Evolutionary conservation across 768 basidiomycete species (phyloP).

Genomic region (Chalciporus piperatus): DNA sequence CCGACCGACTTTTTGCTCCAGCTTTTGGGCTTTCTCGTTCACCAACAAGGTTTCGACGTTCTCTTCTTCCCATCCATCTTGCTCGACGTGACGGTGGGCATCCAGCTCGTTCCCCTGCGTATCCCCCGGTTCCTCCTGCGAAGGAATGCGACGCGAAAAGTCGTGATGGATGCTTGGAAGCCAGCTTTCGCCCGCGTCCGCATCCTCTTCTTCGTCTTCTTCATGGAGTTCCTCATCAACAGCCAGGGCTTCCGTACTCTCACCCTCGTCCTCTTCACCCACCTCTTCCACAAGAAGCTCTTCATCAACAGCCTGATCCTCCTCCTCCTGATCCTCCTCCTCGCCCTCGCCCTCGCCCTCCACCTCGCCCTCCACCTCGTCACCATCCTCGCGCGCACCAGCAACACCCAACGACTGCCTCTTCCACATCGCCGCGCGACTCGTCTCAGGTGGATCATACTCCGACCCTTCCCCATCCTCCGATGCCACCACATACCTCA

Average conservation of each 20-base stretch:
- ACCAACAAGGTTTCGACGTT: not conserved
- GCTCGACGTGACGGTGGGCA: not conserved
- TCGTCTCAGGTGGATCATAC: conserved; percentile 29
- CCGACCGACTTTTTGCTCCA: conserved; percentile 19
- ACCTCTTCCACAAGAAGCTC: conserved; percentile 7
- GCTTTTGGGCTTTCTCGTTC: conserved; percentile 4
- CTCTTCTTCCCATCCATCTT: not conserved
- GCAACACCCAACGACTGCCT: conserved; percentile 5
- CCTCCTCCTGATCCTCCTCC: not conserved
- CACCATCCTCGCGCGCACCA: not conserved
- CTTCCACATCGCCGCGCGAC: conserved; percentile 27
- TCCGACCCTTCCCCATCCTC: conserved; percentile 17
- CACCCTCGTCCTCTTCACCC: not conserved
- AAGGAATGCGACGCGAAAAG: conserved; percentile 7
- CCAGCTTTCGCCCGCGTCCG: not conserved
- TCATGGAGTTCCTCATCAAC: conserved; percentile 9
- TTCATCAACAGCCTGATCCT: not conserved
- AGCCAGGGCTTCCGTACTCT: not conserved
- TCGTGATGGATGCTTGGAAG: not conserved
- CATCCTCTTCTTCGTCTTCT: not conserved
- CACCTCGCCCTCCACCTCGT: conserved; percentile 6
- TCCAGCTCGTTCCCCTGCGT: not conserved
- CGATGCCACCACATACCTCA: conserved; percentile 13
- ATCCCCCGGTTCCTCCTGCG: not conserved
- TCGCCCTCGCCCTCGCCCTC: conserved; percentile 1